phyloP scores from a whole-genome alignment of 108 stramenopile genomes.

The Fragilariopsis cylindrus region DNA sequence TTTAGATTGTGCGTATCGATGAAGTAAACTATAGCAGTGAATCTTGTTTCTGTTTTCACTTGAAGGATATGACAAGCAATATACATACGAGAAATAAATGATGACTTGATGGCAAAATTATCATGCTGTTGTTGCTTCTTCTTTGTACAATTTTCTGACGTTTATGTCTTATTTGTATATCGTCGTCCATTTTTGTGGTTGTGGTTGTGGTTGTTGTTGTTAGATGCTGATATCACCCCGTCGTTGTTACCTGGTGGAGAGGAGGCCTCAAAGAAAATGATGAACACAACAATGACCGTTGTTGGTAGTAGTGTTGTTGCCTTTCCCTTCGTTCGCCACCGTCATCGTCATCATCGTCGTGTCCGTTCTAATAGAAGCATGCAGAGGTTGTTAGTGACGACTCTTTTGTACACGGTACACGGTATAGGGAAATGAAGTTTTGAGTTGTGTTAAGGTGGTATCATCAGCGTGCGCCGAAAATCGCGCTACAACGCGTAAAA shows the following conservation, averaged over 20 bases:
- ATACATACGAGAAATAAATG: constrained; percentile 48
- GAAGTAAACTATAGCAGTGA: constrained; percentile 62
- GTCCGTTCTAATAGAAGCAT: background rate
- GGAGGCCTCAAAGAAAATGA: background rate
- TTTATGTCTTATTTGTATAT: too few species aligned
- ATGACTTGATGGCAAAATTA: background rate
- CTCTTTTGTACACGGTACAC: too few species aligned
- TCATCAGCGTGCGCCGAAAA: too few species aligned
- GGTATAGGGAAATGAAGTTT: too few species aligned
- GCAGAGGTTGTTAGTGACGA: too few species aligned
- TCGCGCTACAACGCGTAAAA: too few species aligned
- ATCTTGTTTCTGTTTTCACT: constrained; percentile 63
- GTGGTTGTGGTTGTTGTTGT: too few species aligned
- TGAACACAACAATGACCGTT: background rate
- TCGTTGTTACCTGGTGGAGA: background rate
- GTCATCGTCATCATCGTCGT: background rate
- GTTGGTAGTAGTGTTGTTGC: background rate
- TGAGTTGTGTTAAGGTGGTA: too few species aligned
- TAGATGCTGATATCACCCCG: too few species aligned
- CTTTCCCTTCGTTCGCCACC: background rate
- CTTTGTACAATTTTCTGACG: background rate
- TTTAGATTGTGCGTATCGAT: constrained; percentile 51
- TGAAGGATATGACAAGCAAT: constrained; percentile 54
- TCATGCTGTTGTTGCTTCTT: background rate
- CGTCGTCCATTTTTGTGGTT: too few species aligned